Conservation (phyloP, 2,329 filamentous ascomycete species). For the Alternaria longipes region DNA sequence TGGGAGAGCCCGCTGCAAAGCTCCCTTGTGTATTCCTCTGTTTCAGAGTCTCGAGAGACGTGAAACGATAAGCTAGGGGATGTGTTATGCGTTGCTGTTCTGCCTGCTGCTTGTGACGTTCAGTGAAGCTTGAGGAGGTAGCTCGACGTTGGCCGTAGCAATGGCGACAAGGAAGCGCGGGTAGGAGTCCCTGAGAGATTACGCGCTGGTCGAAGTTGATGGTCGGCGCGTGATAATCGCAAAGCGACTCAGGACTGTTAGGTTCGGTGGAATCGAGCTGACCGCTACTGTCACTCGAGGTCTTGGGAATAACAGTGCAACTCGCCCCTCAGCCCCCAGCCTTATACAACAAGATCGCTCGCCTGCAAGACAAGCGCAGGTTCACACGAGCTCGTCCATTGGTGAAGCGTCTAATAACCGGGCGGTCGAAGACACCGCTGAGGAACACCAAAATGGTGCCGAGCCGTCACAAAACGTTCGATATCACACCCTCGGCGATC, state of each 20-base stretch:
- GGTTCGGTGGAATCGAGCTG: slow-evolving; percentile 15
- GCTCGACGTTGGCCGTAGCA: not conserved
- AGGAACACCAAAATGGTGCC: slow-evolving; percentile 14
- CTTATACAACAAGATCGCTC: slow-evolving; percentile 21
- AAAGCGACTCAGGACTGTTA: not conserved
- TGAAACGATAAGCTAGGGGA: slow-evolving; percentile 30
- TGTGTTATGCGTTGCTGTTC: slow-evolving; percentile 24
- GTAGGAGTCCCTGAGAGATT: slow-evolving; percentile 1
- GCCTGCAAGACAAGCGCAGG: slow-evolving; percentile 5
- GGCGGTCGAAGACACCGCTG: slow-evolving; percentile 8
- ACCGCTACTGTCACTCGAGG: slow-evolving; percentile 11
- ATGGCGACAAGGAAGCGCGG: slow-evolving; percentile 7
- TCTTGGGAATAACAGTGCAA: slow-evolving; percentile 11
- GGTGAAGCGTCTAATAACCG: slow-evolving; percentile 11
- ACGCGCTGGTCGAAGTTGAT: slow-evolving; percentile 5
- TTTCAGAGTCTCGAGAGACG: slow-evolving; percentile 30
- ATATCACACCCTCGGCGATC: slow-evolving; percentile 11
- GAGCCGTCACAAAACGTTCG: slow-evolving; percentile 26
- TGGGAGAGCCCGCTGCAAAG: slow-evolving; percentile 13
- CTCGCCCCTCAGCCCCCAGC: slow-evolving; percentile 19
- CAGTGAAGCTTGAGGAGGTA: slow-evolving; percentile 1
- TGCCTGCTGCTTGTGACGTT: slow-evolving; percentile 8
- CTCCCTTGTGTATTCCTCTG: slow-evolving; percentile 27
- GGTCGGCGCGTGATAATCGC: slow-evolving; percentile 10
- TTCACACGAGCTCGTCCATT: slow-evolving; percentile 14